Conservation (phyloP, 1,284 basidiomycete species). For the Ceratobasidium sp. region DNA sequence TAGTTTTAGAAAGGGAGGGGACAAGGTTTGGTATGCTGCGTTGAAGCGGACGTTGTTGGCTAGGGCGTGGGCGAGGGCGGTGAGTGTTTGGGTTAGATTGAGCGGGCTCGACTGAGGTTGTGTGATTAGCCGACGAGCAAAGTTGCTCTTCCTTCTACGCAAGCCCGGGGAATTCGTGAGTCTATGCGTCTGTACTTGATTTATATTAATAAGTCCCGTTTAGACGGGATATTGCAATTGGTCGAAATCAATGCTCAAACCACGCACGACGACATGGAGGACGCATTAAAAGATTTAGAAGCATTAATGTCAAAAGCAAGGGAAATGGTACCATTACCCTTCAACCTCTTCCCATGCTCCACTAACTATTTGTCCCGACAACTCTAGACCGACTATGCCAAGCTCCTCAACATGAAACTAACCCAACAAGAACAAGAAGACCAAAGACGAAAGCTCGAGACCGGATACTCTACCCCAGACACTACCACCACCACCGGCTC, state of each 20-base stretch:
- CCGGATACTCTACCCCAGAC: slow-evolving; percentile 27
- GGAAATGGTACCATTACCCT: slow-evolving; percentile 78
- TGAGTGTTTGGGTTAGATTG: slow-evolving; percentile 56
- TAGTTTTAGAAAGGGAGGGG: slow-evolving; percentile 93
- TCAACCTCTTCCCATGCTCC: neutral
- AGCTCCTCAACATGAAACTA: slow-evolving; percentile 87
- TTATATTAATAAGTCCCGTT: neutral
- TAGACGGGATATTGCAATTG: slow-evolving; percentile 83
- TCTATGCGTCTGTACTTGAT: neutral
- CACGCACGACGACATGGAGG: slow-evolving; percentile 76
- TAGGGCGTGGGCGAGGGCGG: slow-evolving; percentile 82
- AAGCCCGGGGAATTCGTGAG: slow-evolving; percentile 41
- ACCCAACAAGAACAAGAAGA: slow-evolving; percentile 65
- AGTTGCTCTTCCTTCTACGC: slow-evolving; percentile 18
- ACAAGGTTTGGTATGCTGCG: slow-evolving; percentile 83
- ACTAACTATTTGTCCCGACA: neutral
- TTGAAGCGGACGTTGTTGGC: slow-evolving; percentile 82
- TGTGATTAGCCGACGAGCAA: slow-evolving; percentile 18
- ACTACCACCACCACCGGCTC: slow-evolving; percentile 1
- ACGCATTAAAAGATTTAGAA: slow-evolving; percentile 90
- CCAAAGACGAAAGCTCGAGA: slow-evolving; percentile 48
- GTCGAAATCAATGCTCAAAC: slow-evolving; percentile 78
- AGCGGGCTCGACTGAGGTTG: slow-evolving; percentile 18
- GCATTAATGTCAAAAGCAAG: slow-evolving; percentile 92
- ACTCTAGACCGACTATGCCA: slow-evolving; percentile 72